A percentile compares a stretch with the other conserved stretches of the same genome.
Evolutionary conservation across 2,329 filamentous ascomycete genomes (phyloP).

Genomic region (Epichloe coenophiala): DNA sequence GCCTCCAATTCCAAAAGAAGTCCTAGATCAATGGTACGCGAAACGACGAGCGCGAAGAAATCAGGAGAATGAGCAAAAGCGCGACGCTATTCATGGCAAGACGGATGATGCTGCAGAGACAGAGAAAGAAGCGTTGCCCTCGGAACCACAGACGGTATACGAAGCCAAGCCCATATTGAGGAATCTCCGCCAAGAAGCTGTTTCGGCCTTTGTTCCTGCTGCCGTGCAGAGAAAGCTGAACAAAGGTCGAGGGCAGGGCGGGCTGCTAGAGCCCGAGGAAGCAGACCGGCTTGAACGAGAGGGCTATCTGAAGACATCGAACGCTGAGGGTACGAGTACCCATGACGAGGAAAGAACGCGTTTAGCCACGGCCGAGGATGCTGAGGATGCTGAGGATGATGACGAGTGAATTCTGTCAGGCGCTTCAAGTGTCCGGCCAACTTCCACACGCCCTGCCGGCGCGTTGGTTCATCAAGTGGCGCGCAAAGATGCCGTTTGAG

Average conservation of each 20-base stretch:
- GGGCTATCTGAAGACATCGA: slow-evolving; percentile 43
- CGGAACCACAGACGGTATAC: slow-evolving; percentile 65
- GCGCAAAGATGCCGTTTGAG: not conserved
- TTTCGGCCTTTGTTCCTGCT: slow-evolving; percentile 66
- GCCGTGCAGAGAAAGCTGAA: slow-evolving; percentile 71
- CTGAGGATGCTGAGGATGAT: slow-evolving; percentile 27
- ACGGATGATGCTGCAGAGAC: slow-evolving; percentile 15
- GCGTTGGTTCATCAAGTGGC: not conserved
- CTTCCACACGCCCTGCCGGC: too few relatives aligned
- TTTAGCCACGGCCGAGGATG: slow-evolving; percentile 52
- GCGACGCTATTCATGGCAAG: slow-evolving; percentile 13
- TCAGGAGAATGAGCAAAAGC: slow-evolving; percentile 7
- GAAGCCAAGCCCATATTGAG: slow-evolving; percentile 74
- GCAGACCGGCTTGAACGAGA: slow-evolving; percentile 56
- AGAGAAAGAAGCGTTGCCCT: slow-evolving; percentile 25
- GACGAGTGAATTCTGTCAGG: not conserved
- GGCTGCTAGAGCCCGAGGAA: slow-evolving; percentile 62
- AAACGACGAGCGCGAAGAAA: slow-evolving; percentile 27
- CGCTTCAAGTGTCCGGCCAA: not conserved
- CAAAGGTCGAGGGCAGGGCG: slow-evolving; percentile 57
- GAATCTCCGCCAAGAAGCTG: slow-evolving; percentile 76
- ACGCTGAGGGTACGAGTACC: not conserved
- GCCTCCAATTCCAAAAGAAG: slow-evolving; percentile 49
- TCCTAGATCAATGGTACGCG: slow-evolving; percentile 48
- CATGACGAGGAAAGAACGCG: slow-evolving; percentile 17